Evolutionary conservation across 2,329 filamentous ascomycete species (phyloP), one percentile per base, ranked within the genome.

Genomic region (Tolypocladium ophioglossoides): DNA sequence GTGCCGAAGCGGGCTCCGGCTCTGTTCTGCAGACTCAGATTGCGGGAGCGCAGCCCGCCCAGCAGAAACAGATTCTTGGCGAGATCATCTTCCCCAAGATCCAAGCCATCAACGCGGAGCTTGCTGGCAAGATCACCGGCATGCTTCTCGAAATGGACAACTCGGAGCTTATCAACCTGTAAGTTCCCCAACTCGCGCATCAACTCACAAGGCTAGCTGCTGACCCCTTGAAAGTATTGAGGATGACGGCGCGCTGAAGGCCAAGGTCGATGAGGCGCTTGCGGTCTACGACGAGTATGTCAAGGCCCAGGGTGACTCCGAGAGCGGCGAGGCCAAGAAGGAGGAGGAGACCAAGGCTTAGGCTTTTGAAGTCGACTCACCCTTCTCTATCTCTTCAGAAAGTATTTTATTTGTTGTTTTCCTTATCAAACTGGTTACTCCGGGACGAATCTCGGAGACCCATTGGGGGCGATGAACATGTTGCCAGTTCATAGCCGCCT

Each of bases 101-200:
- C 67, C 85, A 91, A 73, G 84, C 83, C 63, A 86, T 96, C 74
- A 94, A 99, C 78, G 88, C 91, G 57, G 91, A 96, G 66, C 81
- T 99, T 67, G 94, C 94, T 59, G 94, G 94, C 70, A 99, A 99
- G 86, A 97, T 99, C 73, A 99, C 94, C 58, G 94, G 94, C 76
- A 99, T 99, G 94, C 87, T 99, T 66, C 77, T 99, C 66, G 94
- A 99, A 83, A 99, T 99, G 94, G 94, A 97, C 67, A 97, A 97
- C 75, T 72, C 80, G 55, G 94, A 99, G 78, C 79, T 99, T 65
- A 82, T 99, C 69, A 89, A 89, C 75, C 83, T 99, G 89, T 96
- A 86, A 89, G 91, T 89, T 60, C 34, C 57, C 47, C 54, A 51
- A 10, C 52, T 50, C 55, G 61, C 55, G 61, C 55, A 68, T 22